Conservation (phyloP, 176 grass and related monocot species). For the Phoenix dactylifera region DNA sequence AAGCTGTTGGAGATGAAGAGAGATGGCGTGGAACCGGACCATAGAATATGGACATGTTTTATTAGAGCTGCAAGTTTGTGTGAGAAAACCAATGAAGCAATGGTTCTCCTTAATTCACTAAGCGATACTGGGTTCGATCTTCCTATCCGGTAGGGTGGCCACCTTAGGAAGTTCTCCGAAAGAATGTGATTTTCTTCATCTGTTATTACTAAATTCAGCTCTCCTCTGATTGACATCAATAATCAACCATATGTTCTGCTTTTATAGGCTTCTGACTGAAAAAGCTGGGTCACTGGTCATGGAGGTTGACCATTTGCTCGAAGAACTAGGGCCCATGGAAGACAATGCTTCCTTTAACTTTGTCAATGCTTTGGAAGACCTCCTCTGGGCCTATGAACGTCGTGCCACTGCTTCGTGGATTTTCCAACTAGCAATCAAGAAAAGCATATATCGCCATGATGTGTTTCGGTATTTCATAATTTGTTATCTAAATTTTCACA, state of each 20-base stretch:
- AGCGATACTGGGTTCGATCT: constrained; percentile 73
- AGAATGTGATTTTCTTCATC: constrained; percentile 11
- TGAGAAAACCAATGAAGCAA: constrained; percentile 49
- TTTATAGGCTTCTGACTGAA: constrained; percentile 57
- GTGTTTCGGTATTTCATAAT: constrained; percentile 58
- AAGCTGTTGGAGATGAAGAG: constrained; percentile 69
- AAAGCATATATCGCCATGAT: constrained; percentile 54
- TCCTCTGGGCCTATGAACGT: constrained; percentile 87
- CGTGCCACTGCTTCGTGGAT: constrained; percentile 75
- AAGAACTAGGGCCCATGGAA: constrained; percentile 40
- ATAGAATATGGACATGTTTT: constrained; percentile 95
- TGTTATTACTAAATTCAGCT: neutral
- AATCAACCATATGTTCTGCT: constrained; percentile 7
- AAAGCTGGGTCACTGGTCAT: constrained; percentile 38
- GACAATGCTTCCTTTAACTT: constrained; percentile 78
- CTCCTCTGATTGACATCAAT: constrained; percentile 12
- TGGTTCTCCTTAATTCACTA: constrained; percentile 68
- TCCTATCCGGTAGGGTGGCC: constrained; percentile 51
- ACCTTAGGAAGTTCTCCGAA: constrained; percentile 4
- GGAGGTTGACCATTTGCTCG: constrained; percentile 46
- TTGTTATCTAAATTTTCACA: constrained; percentile 11
- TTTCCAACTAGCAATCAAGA: constrained; percentile 80
- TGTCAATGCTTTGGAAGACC: constrained; percentile 89
- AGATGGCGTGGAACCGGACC: constrained; percentile 74
- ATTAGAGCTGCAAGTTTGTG: constrained; percentile 91